Evolutionary conservation across 2,329 filamentous ascomycete species (phyloP).

Genomic region (Colletotrichum gigasporum): DNA sequence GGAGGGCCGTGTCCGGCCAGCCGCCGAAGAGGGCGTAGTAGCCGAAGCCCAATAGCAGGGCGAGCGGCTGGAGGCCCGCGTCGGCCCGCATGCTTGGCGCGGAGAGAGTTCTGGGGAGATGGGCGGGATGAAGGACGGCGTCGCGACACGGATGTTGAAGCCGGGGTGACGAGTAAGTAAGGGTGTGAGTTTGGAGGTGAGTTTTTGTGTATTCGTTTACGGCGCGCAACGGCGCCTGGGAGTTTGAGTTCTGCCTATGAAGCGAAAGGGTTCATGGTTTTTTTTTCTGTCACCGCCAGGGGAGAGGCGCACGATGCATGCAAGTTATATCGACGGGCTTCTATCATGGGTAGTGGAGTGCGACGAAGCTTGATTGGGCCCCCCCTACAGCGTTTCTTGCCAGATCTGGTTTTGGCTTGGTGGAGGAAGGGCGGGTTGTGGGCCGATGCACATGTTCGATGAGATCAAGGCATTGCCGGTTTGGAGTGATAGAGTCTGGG

Average conservation of each 20-base stretch:
- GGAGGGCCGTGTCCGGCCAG: conserved; percentile 37
- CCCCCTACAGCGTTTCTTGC: not conserved
- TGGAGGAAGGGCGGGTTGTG: conserved; percentile 18
- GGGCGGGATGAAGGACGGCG: too few species aligned
- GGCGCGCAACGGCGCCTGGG: not conserved
- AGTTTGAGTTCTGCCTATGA: not conserved
- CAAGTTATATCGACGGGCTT: not conserved
- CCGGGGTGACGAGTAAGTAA: too few species aligned
- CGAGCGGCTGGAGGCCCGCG: conserved; percentile 11
- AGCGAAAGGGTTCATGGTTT: not conserved
- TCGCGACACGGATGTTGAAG: too few species aligned
- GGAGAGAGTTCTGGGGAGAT: too few species aligned
- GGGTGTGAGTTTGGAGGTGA: too few species aligned
- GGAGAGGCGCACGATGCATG: conserved; percentile 16
- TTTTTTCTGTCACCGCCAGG: not conserved
- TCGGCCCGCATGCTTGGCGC: conserved; percentile 6
- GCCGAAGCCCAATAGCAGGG: conserved; percentile 28
- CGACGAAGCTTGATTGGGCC: conserved; percentile 1
- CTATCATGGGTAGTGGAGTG: not conserved
- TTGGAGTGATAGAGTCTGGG: too few species aligned
- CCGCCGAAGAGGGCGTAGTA: conserved; percentile 35
- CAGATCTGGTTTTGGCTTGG: conserved; percentile 15
- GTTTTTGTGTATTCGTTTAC: too few species aligned
- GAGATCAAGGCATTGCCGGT: conserved; percentile 26
- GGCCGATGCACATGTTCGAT: conserved; percentile 22